Base-by-base conservation (phyloP, 2,329 filamentous ascomycete species). In the Paraphoma sp. region DNA sequence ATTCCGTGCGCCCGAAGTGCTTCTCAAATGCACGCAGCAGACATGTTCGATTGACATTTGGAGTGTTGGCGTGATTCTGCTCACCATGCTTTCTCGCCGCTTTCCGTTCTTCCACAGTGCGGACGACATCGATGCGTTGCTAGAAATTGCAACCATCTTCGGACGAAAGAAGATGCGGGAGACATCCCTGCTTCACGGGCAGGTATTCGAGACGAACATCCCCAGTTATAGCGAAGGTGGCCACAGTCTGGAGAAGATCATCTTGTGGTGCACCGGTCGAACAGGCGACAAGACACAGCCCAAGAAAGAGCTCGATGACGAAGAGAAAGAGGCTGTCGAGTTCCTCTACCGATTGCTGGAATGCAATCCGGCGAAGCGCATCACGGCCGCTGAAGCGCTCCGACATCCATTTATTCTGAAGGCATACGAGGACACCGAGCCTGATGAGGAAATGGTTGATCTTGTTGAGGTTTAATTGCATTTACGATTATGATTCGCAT, bases 91-190 rank as follows among this genome's bases (percentile, higher is more conserved):
- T 12, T 94, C 91, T 41, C 90, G 90, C 54, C 88, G 95, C 4
- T 99, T 99, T 69, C 95, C 95, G 1, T 99, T 99, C 79, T 99
- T 99, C 83, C 97, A 99, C 79, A 96, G 92, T 45, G 90, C 93
- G n/a, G 95, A 99, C 75, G 95, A 99, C 69, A 90, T 99, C 46
- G 95, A 99, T 72, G 95, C 95, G 49, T 90, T 97, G 85, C 94
- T 99, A 65, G 95, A 99, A 77, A 96, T 99, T 64, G 91, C 93
- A 36, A 96, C 92, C 56, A 96, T 99, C 58, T 97, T 98, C 74
- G 95, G 95, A 48, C 84, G 84, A 42, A 88, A 86, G 72, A 87
- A 89, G 56, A 98, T 99, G 94, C 91, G 89, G 71, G 82, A 86
- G 33, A 91, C 90, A 3, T 92, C 92, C 0, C 81, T 92, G 16